Conservation (phyloP, 306 rosid genomes). For the Cucurbita pepo region DNA sequence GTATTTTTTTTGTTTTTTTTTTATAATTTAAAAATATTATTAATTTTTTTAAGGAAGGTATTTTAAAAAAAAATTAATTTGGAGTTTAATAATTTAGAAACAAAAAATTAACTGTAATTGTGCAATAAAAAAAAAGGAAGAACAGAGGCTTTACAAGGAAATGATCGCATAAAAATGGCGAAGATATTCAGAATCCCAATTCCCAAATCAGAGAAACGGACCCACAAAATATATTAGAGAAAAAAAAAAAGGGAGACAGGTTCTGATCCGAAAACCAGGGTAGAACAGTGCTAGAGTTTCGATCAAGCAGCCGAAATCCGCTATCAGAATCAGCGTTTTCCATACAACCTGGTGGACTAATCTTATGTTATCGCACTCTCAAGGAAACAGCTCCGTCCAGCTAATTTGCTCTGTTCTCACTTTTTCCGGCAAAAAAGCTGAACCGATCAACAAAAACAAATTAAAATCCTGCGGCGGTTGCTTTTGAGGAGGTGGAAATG, state of each 20-base stretch:
- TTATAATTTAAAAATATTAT: too few relatives aligned
- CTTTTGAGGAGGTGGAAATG: neutral
- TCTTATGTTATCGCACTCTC: neutral
- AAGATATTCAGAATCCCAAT: constrained; percentile 1
- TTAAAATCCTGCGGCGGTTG: neutral
- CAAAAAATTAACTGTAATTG: neutral
- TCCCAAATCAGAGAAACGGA: neutral
- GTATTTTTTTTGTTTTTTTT: too few relatives aligned
- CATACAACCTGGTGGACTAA: neutral
- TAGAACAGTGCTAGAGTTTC: neutral
- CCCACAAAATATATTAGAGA: neutral
- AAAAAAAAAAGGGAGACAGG: neutral
- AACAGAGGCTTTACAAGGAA: neutral
- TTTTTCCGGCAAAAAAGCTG: constrained; percentile 4
- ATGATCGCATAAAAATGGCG: neutral
- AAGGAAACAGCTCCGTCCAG: neutral
- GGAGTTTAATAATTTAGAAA: too few relatives aligned
- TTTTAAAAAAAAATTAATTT: neutral
- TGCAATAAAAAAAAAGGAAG: neutral
- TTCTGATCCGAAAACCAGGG: neutral
- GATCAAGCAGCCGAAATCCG: neutral
- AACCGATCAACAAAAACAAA: neutral
- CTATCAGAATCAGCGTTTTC: neutral
- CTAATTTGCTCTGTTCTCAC: neutral
- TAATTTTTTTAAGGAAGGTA: neutral